Base-by-base conservation (phyloP, 2,329 filamentous ascomycete species). In the Acrocalymma vagum region DNA sequence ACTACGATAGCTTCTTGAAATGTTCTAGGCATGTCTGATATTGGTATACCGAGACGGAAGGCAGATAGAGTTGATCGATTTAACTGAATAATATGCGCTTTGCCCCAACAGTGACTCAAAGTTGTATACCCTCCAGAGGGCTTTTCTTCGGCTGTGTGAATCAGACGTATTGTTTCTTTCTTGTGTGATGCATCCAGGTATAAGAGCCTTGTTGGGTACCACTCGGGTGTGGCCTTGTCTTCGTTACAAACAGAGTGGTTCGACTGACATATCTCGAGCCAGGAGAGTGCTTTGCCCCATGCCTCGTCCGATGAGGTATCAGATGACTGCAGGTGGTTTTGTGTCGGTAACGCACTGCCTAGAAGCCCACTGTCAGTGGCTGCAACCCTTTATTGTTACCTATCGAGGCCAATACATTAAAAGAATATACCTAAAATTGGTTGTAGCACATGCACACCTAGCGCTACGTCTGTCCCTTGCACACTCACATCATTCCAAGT, bases 1-100 rank as follows among this genome's bases (percentile, higher is more conserved):
- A 53, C 40, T 3, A 21, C 10, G 4, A 62, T 38, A 3, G 56
- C 54, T 9, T 62, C 59, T 11, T 21, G 22, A n/a, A 58, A 57
- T 4, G 48, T 46, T 30, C 29, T 43, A 7, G 55, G 42, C 13
- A 56, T 23, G n/a, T 31, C 23, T 4, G 8, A 14, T 2, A 44
- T 24, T 9, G 28, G 26, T 9, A 46, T 27, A 1, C 6, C 9
- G 4, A 18, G 18, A 5, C 25, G 24, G 14, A 24, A 28, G 2
- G 25, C 6, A 3, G 9, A 13, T 5, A 27, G 10, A 9, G 33
- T 43, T 15, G 6, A 14, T 16, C 8, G n/a, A 9, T 28, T 50
- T 8, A 51, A 38, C 23, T 45, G 26, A 3, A 36, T 11, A 23
- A 29, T 38, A 14, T 35, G 26, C 6, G 15, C n/a, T 15, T 14